phyloP scores from a whole-genome alignment of 2,329 filamentous ascomycete species.

The Paecilomyces sp. region DNA sequence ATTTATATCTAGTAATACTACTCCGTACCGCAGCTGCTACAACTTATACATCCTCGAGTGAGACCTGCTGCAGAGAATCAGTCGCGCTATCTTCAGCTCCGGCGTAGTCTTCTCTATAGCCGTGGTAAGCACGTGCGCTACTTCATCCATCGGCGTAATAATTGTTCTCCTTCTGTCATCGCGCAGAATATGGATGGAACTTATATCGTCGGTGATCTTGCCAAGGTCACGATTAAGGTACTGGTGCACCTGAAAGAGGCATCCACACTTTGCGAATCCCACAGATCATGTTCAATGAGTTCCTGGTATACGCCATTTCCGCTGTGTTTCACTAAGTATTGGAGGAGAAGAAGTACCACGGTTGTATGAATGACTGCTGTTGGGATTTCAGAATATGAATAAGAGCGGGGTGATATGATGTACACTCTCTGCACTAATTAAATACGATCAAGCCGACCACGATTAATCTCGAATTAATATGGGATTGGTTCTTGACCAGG shows the following conservation, averaged over 20 bases:
- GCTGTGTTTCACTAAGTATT: not conserved
- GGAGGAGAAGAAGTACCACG: not conserved
- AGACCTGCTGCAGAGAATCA: not conserved
- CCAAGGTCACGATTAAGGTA: not conserved
- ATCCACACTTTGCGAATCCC: not conserved
- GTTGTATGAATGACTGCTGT: not conserved
- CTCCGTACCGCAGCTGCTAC: not conserved
- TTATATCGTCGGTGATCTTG: not conserved
- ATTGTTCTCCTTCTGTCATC: not conserved
- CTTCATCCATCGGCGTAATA: not conserved
- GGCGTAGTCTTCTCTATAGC: not conserved
- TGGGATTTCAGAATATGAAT: not conserved
- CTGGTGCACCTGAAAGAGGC: not conserved
- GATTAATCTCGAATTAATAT: not conserved
- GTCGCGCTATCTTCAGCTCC: not conserved
- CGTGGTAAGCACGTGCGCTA: conserved; percentile 3
- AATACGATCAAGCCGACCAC: not conserved
- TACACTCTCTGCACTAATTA: not conserved
- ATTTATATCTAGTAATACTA: no score
- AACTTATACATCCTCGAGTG: not conserved
- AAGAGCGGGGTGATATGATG: no score
- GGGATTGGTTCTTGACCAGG: not conserved
- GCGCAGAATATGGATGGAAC: not conserved
- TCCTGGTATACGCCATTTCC: not conserved
- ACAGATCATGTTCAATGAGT: not conserved